These are phyloP conservation scores for Ampelomyces quisqualis DNA, from an alignment of 2,329 filamentous ascomycete genomes.

Conservation along the genomic window DNA sequence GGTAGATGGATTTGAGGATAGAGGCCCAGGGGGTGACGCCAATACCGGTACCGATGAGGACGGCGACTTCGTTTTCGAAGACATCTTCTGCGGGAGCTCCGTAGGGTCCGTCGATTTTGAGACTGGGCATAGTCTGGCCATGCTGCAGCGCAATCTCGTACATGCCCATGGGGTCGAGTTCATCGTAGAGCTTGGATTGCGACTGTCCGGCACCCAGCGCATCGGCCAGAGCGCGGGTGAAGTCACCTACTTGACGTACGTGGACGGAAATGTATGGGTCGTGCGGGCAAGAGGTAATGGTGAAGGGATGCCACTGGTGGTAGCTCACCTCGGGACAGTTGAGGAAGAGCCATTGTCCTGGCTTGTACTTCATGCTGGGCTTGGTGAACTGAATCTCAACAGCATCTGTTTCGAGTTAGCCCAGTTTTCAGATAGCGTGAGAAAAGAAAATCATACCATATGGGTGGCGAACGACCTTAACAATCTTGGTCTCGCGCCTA, in stretches of 20 bases:
- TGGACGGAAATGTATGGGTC: slow-evolving; percentile 94
- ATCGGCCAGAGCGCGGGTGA: slow-evolving; percentile 89
- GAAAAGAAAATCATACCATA: slow-evolving; percentile 64
- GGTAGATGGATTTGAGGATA: slow-evolving; percentile 97
- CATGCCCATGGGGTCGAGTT: slow-evolving; percentile 90
- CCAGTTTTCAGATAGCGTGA: not conserved
- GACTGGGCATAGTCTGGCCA: slow-evolving; percentile 83
- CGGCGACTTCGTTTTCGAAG: slow-evolving; percentile 87
- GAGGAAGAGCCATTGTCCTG: slow-evolving; percentile 96
- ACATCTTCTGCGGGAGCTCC: slow-evolving; percentile 97
- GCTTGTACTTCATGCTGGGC: slow-evolving; percentile 96
- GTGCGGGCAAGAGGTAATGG: slow-evolving; percentile 96
- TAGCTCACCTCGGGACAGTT: slow-evolving; percentile 86
- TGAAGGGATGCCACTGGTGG: slow-evolving; percentile 98
- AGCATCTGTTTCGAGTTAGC: slow-evolving; percentile 62
- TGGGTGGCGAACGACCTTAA: slow-evolving; percentile 90
- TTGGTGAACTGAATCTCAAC: slow-evolving; percentile 98
- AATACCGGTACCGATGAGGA: slow-evolving; percentile 83
- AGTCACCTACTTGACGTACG: slow-evolving; percentile 94
- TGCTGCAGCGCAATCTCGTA: slow-evolving; percentile 96
- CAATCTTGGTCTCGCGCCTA: slow-evolving; percentile 81
- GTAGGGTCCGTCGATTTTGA: slow-evolving; percentile 93
- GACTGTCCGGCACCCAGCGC: slow-evolving; percentile 87
- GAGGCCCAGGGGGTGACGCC: slow-evolving; percentile 85
- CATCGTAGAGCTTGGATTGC: slow-evolving; percentile 86